Evolutionary conservation across 371 early-diverging fungal species (phyloP).

Genomic region (Mortierella sp.): DNA sequence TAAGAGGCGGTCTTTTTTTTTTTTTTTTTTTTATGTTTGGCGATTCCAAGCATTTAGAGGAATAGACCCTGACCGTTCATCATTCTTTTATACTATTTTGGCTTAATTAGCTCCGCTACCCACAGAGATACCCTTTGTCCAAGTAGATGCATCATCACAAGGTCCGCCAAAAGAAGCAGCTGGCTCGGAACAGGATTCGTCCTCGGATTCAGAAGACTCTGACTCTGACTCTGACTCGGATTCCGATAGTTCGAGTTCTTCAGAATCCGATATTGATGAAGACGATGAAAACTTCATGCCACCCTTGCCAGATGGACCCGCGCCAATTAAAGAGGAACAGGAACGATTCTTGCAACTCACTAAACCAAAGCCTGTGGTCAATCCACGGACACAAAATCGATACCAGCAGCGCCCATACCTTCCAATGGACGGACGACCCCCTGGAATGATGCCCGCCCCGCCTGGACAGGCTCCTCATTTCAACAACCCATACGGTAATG

Average conservation of each 20-base stretch:
- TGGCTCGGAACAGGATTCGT: conserved; percentile 15
- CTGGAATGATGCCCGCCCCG: too few relatives aligned
- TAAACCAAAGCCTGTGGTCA: conserved; percentile 19
- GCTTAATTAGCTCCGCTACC: conserved; percentile 26
- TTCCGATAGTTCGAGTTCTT: conserved; percentile 9
- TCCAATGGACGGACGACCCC: conserved; percentile 2
- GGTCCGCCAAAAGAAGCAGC: conserved; percentile 11
- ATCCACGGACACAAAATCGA: conserved; percentile 20
- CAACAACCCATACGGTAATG: too few relatives aligned
- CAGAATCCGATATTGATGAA: conserved; percentile 20
- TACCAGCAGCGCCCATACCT: conserved; percentile 14
- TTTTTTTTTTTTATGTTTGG: too few relatives aligned
- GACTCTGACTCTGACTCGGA: conserved; percentile 28
- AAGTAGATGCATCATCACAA: conserved; percentile 9
- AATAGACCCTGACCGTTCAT: too few relatives aligned
- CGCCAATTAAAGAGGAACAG: conserved; percentile 35
- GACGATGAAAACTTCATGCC: conserved; percentile 45
- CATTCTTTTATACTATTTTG: not conserved
- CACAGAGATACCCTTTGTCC: conserved; percentile 12
- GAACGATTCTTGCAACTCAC: conserved; percentile 14
- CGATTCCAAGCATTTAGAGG: too few relatives aligned
- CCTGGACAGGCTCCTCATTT: too few relatives aligned
- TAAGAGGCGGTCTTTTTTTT: conserved; percentile 7
- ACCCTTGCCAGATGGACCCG: conserved; percentile 39
- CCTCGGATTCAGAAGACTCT: conserved; percentile 25